Evolutionary conservation across 129 eudicot genomes (phyloP), one percentile per base, ranked within the genome.

Genomic region (Escallonia herrerae): DNA sequence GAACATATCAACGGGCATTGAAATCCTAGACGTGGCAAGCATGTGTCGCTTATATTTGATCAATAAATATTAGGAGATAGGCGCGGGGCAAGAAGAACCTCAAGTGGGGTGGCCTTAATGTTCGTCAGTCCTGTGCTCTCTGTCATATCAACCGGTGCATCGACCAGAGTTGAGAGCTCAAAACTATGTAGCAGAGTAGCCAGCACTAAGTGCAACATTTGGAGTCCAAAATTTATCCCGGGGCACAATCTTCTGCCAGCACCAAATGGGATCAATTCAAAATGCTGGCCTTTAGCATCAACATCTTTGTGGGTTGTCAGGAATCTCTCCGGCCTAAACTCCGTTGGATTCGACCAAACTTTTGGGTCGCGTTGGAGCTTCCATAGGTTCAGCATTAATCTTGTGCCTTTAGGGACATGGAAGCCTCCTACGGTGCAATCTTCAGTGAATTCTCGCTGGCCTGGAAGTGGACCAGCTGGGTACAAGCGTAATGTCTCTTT

Each of bases 261-360:
- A 37, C 61, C 42, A 56, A 56, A 56, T 6, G 61, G 61, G 3
- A 56, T 22, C 0, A 56, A 56, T 22, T 56, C 61, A 14, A 49
- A 49, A 49, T n/a, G 9, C 9, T 49, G 3, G 54, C 33, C 33
- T 22, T 22, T 22, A 22, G 33, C 33, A 64, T 76, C 80, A n/a
- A 69, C 12, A 69, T 76, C 50, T 14, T 56, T 56, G 9, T 76
- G 75, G 15, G 15, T 53, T 6, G 66, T 72, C 68, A 78, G 62
- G n/a, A 80, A 74, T 37, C 85, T 69, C 62, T 76, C 80, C 0
- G 80, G 80, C 9, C 38, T 63, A 49, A 76, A 76, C 43, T 69
- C 80, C 3, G n/a, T 2, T 2, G 69, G 81, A 45, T 62, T 79
- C 43, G 65, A 48, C 70, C 62, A 80, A 8, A 67, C 65, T 7